Evolutionary conservation across 2,329 filamentous ascomycete genomes (phyloP), one percentile per base, ranked within the genome.

Genomic region (Cladophialophora psammophila): DNA sequence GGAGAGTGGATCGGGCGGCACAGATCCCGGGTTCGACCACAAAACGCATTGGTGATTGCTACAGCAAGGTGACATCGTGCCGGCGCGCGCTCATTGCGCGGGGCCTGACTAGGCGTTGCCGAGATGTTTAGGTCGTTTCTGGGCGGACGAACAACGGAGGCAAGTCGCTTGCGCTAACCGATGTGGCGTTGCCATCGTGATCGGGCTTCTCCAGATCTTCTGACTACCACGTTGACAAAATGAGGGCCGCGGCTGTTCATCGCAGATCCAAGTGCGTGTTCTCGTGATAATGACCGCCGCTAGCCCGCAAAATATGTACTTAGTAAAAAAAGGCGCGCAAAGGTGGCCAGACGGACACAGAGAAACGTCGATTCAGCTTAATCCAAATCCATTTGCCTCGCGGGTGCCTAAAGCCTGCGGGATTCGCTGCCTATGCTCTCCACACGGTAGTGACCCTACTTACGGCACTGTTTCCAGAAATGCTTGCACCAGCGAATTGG

Each of bases 1-100:
- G 36, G 26, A 61, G 55, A 67, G 61, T 65, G 65, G 62, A 50
- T 68, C 48, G 45, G 38, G 48, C 52, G 36, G 57, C 34, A n/a
- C 32, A 57, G 52, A 65, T 55, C 62, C 58, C 31, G 57, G 65
- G 45, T 18, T 42, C 15, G 58, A 55, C 48, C 63, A 64, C 20
- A 10, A 54, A 13, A 35, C 54, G 32, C 58, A 65, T 68, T 63
- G 57, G 58, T 56, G 26, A 50, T 26, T 57, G 66, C 45, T 20
- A 45, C 57, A 59, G 26, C 3, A 52, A 66, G 63, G 66, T 68
- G 55, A 68, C 66, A 68, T 68, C 66, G 66, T 65, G 53, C 54
- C 40, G 58, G 52, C 26, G 55, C 60, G 31, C 13, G 6, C 50
- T 61, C n/a, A 48, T 60, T 48, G 55, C 26, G 50, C 56, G 56